phyloP scores from a whole-genome alignment of 2,329 filamentous ascomycete species.

The Verticillium dahliae region DNA sequence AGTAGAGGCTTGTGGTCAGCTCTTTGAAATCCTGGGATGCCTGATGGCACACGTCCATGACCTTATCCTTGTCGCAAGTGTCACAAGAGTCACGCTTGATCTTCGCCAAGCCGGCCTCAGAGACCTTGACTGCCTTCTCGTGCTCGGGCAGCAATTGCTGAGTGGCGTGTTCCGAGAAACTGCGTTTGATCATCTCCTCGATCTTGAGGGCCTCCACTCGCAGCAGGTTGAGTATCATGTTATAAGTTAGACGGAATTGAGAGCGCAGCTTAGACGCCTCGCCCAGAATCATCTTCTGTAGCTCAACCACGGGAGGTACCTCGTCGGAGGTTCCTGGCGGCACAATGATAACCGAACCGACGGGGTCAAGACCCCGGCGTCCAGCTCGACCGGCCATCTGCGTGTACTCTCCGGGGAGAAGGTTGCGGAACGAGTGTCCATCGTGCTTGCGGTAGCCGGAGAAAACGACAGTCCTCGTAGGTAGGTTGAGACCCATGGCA shows the following conservation, averaged over 20 bases:
- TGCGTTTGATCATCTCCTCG: constrained; percentile 99
- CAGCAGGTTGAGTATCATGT: constrained; percentile 96
- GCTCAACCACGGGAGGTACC: constrained; percentile 74
- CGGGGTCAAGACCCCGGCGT: constrained; percentile 82
- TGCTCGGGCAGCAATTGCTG: constrained; percentile 92
- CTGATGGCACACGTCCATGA: constrained; percentile 75
- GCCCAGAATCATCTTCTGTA: constrained; percentile 92
- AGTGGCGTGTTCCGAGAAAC: constrained; percentile 96
- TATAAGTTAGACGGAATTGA: constrained; percentile 96
- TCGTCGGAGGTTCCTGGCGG: constrained; percentile 73
- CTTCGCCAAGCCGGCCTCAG: constrained; percentile 85
- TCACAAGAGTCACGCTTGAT: constrained; percentile 80
- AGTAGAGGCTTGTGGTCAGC: constrained; percentile 75
- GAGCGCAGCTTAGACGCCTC: constrained; percentile 92
- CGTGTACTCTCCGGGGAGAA: constrained; percentile 92
- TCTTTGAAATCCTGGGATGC: constrained; percentile 74
- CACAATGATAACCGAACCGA: constrained; percentile 92
- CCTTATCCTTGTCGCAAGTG: constrained; percentile 71
- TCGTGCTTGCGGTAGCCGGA: constrained; percentile 97
- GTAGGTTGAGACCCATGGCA: constrained; percentile 94
- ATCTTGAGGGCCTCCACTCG: constrained; percentile 96
- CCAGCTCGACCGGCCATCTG: constrained; percentile 97
- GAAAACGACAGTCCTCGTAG: constrained; percentile 94
- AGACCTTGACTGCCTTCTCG: constrained; percentile 87
- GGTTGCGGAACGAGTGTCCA: constrained; percentile 82